phyloP scores from a whole-genome alignment of 352 stramenopile genomes.

The Phytopythium ostracodes region DNA sequence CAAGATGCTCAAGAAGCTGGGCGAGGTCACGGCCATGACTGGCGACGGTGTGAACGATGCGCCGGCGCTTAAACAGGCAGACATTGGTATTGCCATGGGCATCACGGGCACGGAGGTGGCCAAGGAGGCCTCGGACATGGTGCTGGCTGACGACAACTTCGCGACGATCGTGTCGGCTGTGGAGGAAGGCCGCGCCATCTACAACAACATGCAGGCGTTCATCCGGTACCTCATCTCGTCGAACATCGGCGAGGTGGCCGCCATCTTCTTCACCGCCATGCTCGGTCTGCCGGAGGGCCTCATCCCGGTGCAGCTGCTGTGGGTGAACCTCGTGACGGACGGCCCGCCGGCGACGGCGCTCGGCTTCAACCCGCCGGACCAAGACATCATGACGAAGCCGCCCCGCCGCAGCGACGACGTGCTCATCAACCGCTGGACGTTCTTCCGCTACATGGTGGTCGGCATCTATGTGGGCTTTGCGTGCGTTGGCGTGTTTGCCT shows the following conservation, averaged over 20 bases:
- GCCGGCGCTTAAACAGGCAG: slow-evolving; percentile 96
- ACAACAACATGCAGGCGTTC: slow-evolving; percentile 99
- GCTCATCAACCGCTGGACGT: slow-evolving; percentile 98
- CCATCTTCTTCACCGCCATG: slow-evolving; percentile 97
- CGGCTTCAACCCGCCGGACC: slow-evolving; percentile 98
- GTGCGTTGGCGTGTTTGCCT: slow-evolving; percentile 91
- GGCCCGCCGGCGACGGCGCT: slow-evolving; percentile 97
- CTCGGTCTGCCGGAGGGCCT: slow-evolving; percentile 96
- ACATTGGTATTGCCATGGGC: slow-evolving; percentile 99
- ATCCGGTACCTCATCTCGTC: slow-evolving; percentile 99
- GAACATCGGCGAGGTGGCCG: slow-evolving; percentile 99
- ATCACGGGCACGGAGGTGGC: slow-evolving; percentile 97
- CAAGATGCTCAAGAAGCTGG: slow-evolving; percentile 94
- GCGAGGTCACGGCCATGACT: slow-evolving; percentile 97
- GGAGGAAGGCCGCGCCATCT: slow-evolving; percentile 85
- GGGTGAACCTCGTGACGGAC: slow-evolving; percentile 99
- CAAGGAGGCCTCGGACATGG: slow-evolving; percentile 98
- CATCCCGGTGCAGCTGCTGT: slow-evolving; percentile 98
- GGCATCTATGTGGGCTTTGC: slow-evolving; percentile 93
- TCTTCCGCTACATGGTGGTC: slow-evolving; percentile 97
- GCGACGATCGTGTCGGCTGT: slow-evolving; percentile 95
- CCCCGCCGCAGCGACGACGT: slow-evolving; percentile 95
- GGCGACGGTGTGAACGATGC: slow-evolving; percentile 99
- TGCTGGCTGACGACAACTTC: slow-evolving; percentile 99
- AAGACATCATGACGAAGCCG: slow-evolving; percentile 96